phyloP scores from a whole-genome alignment of 2,329 filamentous ascomycete genomes.

The Xylaria sp. region DNA sequence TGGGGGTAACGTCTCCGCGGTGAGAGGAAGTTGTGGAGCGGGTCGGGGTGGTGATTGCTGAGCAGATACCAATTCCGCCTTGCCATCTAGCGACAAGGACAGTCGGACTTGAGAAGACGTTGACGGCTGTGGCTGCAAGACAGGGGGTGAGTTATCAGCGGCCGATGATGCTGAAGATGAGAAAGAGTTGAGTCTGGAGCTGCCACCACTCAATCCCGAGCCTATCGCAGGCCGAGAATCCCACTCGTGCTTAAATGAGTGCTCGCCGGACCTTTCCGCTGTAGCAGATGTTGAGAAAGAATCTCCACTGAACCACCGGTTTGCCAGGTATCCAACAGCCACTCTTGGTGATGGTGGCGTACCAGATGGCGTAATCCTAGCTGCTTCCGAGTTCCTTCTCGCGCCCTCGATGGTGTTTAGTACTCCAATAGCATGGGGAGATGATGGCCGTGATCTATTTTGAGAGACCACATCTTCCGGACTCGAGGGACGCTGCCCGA shows the following conservation, averaged over 20 bases:
- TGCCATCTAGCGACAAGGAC: slow-evolving; percentile 87
- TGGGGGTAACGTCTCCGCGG: slow-evolving; percentile 59
- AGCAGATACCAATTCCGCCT: slow-evolving; percentile 83
- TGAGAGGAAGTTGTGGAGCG: slow-evolving; percentile 60
- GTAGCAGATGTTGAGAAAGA: slow-evolving; percentile 63
- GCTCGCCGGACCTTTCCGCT: slow-evolving; percentile 54
- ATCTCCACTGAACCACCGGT: slow-evolving; percentile 66
- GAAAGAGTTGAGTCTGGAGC: slow-evolving; percentile 57
- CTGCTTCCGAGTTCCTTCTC: slow-evolving; percentile 31
- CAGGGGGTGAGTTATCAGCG: slow-evolving; percentile 50
- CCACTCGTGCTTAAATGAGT: slow-evolving; percentile 59
- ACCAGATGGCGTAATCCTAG: slow-evolving; percentile 33
- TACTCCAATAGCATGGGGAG: slow-evolving; percentile 38
- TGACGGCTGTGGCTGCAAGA: slow-evolving; percentile 54
- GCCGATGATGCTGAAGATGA: slow-evolving; percentile 57
- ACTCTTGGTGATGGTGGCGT: slow-evolving; percentile 44
- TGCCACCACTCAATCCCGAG: slow-evolving; percentile 19
- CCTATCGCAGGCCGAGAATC: slow-evolving; percentile 14
- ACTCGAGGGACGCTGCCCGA: slow-evolving; percentile 37
- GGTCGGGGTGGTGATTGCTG: slow-evolving; percentile 76
- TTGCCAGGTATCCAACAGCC: slow-evolving; percentile 62
- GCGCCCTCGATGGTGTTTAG: slow-evolving; percentile 22
- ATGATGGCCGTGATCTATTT: slow-evolving; percentile 39
- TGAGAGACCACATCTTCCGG: slow-evolving; percentile 41
- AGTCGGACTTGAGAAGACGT: slow-evolving; percentile 73